Evolutionary conservation across 116 monocot genomes (phyloP).

Genomic region (Dioscorea cayenensis): DNA sequence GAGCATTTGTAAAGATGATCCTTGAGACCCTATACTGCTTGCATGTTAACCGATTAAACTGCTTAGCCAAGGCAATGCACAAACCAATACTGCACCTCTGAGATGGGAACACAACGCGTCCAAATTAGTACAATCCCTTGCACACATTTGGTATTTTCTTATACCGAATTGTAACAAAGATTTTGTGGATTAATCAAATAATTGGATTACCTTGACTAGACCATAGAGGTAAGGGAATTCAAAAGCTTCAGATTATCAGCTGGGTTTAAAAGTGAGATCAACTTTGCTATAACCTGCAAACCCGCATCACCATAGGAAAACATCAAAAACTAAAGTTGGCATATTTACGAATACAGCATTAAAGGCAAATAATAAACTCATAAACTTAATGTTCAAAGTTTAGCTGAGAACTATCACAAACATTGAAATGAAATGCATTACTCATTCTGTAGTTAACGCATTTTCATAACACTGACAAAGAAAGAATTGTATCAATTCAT

Average conservation of each 20-base stretch:
- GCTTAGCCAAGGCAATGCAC: constrained; percentile 68
- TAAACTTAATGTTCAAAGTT: not conserved
- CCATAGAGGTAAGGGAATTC: constrained; percentile 63
- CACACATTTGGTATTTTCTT: not conserved
- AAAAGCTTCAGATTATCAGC: constrained; percentile 69
- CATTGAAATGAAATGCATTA: not conserved
- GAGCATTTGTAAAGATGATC: constrained; percentile 48
- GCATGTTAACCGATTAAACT: constrained; percentile 23
- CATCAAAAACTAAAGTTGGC: not conserved
- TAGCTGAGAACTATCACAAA: not conserved
- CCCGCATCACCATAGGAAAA: not conserved
- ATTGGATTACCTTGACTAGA: constrained; percentile 51
- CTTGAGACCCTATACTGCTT: constrained; percentile 79
- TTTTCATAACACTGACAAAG: not conserved
- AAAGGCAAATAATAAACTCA: not conserved
- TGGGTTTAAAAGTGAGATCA: constrained; percentile 59
- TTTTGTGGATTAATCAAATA: not conserved
- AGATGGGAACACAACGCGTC: constrained; percentile 6
- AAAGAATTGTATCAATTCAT: not conserved
- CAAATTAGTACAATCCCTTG: not conserved
- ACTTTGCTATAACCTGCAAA: constrained; percentile 72
- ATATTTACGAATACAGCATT: not conserved
- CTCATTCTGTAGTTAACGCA: not conserved
- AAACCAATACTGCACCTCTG: constrained; percentile 72
- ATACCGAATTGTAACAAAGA: not conserved